Base-by-base conservation (phyloP, 2,329 filamentous ascomycete species). In the Blastomyces gilchristii region DNA sequence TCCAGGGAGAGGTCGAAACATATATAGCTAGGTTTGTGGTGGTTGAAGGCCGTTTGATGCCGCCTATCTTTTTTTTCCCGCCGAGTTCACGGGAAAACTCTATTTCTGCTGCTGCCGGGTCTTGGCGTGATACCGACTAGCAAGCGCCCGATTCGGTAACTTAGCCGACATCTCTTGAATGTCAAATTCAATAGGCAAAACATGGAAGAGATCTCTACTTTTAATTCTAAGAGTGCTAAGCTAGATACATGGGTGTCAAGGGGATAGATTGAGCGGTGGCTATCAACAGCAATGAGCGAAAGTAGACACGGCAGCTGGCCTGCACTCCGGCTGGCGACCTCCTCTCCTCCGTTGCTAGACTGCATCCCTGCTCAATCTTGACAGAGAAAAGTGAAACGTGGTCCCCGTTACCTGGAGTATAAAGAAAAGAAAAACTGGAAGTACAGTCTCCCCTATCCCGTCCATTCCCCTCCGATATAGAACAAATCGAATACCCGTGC, bases 321-420 rank as follows among this genome's bases (percentile, higher is more conserved):
- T 78, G 76, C 75, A 78, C 76, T 76, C 75, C 75, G 74, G 70
- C 71, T 61, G 60, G 37, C 57, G 4, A 18, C 28, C 43, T 16
- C 16, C 25, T 59, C 31, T 11, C 25, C 31, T 25, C 52, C 45
- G 28, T 49, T 41, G 45, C 50, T 41, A 18, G 41, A 60, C 34
- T 59, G 28, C 43, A 58, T 28, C 47, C 18, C 22, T 28, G 34
- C 56, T 16, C 39, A 22, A 53, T 39, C 47, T 34, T 31, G 18
- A 47, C 39, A 47, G 50, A 53, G 47, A 57, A 34, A 37, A 45
- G 28, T 22, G 34, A 39, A 22, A 45, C 3, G 22, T 5, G 31
- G 25, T 45, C 43, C 14, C 22, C 43, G 28, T 31, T 25, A 47
- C 8, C 28, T 59, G 41, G 25, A 31, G 22, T n/a, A 59, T 18